These are phyloP conservation scores for Candida awuae DNA, from an alignment of 805 yeast genomes.

Conservation along the genomic window DNA sequence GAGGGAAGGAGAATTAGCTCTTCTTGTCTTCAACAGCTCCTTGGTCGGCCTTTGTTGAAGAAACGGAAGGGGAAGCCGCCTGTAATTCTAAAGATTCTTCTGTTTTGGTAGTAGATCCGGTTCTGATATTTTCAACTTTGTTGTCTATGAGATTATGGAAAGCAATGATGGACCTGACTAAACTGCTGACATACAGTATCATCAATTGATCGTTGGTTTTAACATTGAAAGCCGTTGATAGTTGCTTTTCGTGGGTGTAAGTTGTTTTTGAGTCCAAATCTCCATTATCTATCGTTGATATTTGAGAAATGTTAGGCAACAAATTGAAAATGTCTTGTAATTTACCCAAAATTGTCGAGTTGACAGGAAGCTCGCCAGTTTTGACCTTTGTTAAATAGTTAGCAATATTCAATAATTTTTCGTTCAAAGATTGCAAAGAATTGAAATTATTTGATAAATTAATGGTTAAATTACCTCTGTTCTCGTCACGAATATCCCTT, in stretches of 20 bases:
- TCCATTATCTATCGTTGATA: conserved; percentile 25
- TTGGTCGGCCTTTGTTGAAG: too few species aligned
- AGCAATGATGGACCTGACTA: conserved; percentile 91
- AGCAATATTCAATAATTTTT: conserved; percentile 70
- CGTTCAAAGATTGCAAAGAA: conserved; percentile 78
- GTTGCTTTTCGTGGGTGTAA: conserved; percentile 16
- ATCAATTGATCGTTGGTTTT: conserved; percentile 95
- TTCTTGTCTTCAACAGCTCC: too few species aligned
- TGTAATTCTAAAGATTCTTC: too few species aligned
- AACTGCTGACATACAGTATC: conserved; percentile 82
- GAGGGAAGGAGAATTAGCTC: too few species aligned
- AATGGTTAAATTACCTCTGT: conserved; percentile 86
- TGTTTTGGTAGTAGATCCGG: too few species aligned
- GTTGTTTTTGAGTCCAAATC: conserved; percentile 4
- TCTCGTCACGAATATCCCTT: conserved; percentile 92
- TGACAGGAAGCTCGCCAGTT: conserved; percentile 67
- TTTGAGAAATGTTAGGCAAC: conserved; percentile 59
- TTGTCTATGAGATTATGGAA: conserved; percentile 96
- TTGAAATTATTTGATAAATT: conserved; percentile 83
- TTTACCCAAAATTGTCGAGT: conserved; percentile 84
- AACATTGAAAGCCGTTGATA: conserved; percentile 75
- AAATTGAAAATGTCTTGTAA: conserved; percentile 91
- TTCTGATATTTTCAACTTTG: conserved; percentile 67
- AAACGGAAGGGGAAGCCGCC: too few species aligned
- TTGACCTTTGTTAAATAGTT: conserved; percentile 69